These are phyloP conservation scores for Hanseniaspora uvarum DNA, from an alignment of 1,139 yeast genomes.

Conservation along the genomic window DNA sequence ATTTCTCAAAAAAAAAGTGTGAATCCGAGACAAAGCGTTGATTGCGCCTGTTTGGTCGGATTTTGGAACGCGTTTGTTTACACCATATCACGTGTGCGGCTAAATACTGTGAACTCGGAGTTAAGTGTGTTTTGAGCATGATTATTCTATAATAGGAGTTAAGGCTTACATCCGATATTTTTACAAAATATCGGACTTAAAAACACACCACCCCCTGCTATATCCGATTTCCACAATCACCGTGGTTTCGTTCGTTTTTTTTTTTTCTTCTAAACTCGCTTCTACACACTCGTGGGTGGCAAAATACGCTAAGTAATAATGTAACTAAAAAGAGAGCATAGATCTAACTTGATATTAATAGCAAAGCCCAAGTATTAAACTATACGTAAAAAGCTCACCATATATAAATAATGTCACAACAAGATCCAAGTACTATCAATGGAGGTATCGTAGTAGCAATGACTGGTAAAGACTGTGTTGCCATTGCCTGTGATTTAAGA, in stretches of 20 bases:
- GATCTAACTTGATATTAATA: no score
- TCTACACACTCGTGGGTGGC: not conserved
- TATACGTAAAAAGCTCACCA: no score
- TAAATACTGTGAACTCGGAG: no score
- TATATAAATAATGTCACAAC: constrained; percentile 14
- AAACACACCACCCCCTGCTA: not conserved
- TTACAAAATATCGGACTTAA: not conserved
- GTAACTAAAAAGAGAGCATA: no score
- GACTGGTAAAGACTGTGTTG: constrained; percentile 97
- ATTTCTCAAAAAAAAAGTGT: not conserved
- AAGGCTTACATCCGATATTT: no score
- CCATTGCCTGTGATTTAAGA: constrained; percentile 91
- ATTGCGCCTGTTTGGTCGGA: not conserved
- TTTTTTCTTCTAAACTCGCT: not conserved
- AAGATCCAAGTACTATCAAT: constrained; percentile 23
- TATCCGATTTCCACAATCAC: not conserved
- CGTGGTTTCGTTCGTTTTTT: not conserved
- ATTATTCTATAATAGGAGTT: no score
- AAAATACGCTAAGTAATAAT: not conserved
- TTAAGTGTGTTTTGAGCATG: no score
- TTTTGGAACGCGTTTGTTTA: constrained; percentile 6
- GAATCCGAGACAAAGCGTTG: not conserved
- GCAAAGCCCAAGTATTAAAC: no score
- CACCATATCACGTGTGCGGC: not conserved
- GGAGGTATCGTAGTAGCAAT: constrained; percentile 97